Conservation (phyloP, 2,329 filamentous ascomycete species). For the Diplodia mutila region DNA sequence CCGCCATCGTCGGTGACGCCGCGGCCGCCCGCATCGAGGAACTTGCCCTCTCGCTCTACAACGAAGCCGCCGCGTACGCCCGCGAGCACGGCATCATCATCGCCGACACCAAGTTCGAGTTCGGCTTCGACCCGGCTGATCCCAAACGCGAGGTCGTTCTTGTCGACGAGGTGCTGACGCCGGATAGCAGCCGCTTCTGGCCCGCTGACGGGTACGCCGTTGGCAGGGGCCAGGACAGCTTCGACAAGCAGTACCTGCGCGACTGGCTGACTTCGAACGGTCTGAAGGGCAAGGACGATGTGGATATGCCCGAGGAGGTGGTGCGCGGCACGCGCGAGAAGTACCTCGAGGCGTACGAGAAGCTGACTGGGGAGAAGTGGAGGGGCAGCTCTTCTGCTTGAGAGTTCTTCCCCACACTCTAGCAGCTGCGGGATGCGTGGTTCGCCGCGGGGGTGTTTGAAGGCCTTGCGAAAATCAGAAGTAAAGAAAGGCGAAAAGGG, state of each 20-base stretch:
- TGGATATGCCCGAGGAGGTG: conserved; percentile 73
- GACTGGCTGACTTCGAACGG: conserved; percentile 79
- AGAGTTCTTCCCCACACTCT: neutral
- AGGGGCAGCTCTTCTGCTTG: neutral
- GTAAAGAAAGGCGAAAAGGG: neutral
- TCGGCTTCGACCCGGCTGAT: conserved; percentile 64
- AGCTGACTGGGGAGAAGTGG: conserved; percentile 61
- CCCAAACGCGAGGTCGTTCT: conserved; percentile 66
- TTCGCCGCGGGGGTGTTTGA: no score
- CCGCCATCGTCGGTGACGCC: conserved; percentile 65
- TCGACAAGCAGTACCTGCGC: conserved; percentile 76
- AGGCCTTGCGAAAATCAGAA: neutral
- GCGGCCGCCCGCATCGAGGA: conserved; percentile 68
- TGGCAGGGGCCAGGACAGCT: conserved; percentile 77
- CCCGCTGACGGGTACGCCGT: conserved; percentile 71
- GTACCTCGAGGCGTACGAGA: conserved; percentile 76
- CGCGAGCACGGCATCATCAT: conserved; percentile 72
- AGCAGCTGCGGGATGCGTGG: no score
- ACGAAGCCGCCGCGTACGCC: conserved; percentile 65
- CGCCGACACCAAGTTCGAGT: conserved; percentile 78
- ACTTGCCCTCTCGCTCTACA: conserved; percentile 68
- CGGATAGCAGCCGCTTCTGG: conserved; percentile 81
- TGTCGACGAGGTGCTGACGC: conserved; percentile 84
- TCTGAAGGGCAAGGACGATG: conserved; percentile 74
- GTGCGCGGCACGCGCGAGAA: conserved; percentile 69